Base-by-base conservation (phyloP, 257 asterid genomes). In the Nicotiana knightiana region DNA sequence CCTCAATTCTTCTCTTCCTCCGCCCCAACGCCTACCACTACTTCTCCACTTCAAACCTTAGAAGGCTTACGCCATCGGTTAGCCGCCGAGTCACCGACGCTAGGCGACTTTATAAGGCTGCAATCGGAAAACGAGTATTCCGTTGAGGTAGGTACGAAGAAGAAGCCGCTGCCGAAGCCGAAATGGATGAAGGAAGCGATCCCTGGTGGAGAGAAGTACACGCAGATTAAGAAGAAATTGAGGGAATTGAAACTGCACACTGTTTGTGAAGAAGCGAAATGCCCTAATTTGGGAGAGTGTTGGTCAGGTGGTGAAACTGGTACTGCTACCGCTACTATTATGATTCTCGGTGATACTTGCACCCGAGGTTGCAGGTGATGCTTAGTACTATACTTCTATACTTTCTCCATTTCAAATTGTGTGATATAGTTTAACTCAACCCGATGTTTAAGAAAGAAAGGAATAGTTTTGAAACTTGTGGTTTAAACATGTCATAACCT, bases 221-320 rank as follows among this genome's bases (percentile, higher is more conserved):
- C 97, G 3, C 97, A 91, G 55, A 96, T 96, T 39, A 94, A 94
- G 92, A 96, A 87, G 30, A 94, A 90, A 71, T 53, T 96, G 88
- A 89, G 98, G 93, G 99, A 94, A 70, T 89, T 93, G 91, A 96
- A 96, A 79, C 86, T 96, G 82, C 99, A 96, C 48, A 94, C 98
- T 7, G 99, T 96, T 28, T 96, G 99, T 53, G 99, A 96, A 88
- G 99, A 96, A 89, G 99, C 99, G 0, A 93, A 91, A 84, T 96
- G 99, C 88, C 99, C 99, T 62, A 96, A 96, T 91, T 87, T 96
- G 89, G 98, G 98, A 15, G 99, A 96, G 85, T 96, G 99, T 76
- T 96, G 99, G 99, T 96, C 99, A 4, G 98, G 98, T 18, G 99
- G 99, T 15, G 99, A 96, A 81, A 96, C 99, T 16, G 99, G 99